These are phyloP conservation scores for Gentiana dahurica DNA, from an alignment of 257 asterid species.

Conservation along the genomic window DNA sequence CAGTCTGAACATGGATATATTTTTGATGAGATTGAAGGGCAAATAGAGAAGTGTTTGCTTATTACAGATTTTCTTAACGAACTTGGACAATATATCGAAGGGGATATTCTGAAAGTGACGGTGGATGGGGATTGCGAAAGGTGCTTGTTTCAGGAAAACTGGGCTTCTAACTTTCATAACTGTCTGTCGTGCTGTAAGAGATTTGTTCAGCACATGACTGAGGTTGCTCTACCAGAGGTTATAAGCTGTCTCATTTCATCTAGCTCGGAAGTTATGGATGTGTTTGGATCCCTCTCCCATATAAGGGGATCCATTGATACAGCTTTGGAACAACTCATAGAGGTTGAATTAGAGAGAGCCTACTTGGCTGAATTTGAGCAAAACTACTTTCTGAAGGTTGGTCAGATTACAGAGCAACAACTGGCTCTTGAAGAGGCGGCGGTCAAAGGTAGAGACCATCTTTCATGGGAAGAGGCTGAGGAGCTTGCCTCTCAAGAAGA, in stretches of 20 bases:
- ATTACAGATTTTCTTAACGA: conserved; percentile 59
- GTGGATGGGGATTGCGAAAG: conserved; percentile 27
- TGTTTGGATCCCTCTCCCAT: conserved; percentile 76
- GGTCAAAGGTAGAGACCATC: conserved; percentile 79
- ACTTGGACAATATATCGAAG: conserved; percentile 38
- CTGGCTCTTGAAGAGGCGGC: conserved; percentile 97
- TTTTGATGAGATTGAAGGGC: conserved; percentile 65
- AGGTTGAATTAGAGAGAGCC: conserved; percentile 80
- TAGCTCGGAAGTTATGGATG: conserved; percentile 73
- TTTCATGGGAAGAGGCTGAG: conserved; percentile 99
- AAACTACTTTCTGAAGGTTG: conserved; percentile 83
- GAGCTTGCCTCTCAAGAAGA: conserved; percentile 99
- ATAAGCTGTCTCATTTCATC: conserved; percentile 57
- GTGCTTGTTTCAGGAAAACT: conserved; percentile 28
- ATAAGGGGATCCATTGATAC: conserved; percentile 77
- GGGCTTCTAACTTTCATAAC: conserved; percentile 59
- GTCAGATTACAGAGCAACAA: conserved; percentile 82
- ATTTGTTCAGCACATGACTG: conserved; percentile 48
- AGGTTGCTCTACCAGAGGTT: conserved; percentile 62
- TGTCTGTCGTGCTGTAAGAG: conserved; percentile 50
- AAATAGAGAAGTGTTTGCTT: conserved; percentile 68
- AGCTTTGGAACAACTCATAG: conserved; percentile 80
- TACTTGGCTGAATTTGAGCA: conserved; percentile 81
- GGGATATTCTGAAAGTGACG: conserved; percentile 23
- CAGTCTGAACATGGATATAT: conserved; percentile 48